Evolutionary conservation across 192 early-diverging fungal genomes (phyloP).

Genomic region (Chytriomyces sp.): DNA sequence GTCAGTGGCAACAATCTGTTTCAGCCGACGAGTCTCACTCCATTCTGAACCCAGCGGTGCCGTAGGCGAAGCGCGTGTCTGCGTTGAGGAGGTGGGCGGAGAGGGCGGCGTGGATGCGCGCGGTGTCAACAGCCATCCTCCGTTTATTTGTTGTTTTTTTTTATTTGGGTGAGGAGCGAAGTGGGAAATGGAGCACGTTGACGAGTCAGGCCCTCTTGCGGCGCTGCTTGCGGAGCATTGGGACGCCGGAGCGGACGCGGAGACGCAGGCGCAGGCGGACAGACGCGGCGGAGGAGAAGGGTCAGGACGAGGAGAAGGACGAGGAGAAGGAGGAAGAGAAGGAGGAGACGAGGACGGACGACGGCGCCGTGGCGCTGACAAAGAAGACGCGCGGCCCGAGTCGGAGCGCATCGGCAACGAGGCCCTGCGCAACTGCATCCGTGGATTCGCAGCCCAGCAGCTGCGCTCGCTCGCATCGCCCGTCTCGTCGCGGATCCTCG

Average conservation of each 20-base stretch:
- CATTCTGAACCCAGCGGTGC: conserved; percentile 98
- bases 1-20: neutral
- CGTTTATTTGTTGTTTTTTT: too few species aligned
- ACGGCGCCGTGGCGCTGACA: neutral
- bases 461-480: too few species aligned
- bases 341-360: neutral
- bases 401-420: too few species aligned
- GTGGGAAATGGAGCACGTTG: neutral
- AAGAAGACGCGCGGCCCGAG: too few species aligned
- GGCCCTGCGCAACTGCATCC: too few species aligned
- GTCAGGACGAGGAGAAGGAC: neutral
- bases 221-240: neutral
- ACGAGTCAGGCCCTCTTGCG: neutral
- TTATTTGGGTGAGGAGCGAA: neutral
- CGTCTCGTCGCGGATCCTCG: too few species aligned
- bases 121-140: too few species aligned
- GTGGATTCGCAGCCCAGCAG: too few species aligned
- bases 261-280: neutral
- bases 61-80: conserved; percentile 61
- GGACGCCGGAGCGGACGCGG: neutral
- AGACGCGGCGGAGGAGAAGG: neutral
- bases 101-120: conserved; percentile 3
- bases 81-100: conserved; percentile 3
- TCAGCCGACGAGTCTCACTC: conserved; percentile 51
- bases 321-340: conserved; percentile 2